These are phyloP conservation scores for Candida silvicultrix DNA, from an alignment of 805 yeast genomes.

Conservation along the genomic window DNA sequence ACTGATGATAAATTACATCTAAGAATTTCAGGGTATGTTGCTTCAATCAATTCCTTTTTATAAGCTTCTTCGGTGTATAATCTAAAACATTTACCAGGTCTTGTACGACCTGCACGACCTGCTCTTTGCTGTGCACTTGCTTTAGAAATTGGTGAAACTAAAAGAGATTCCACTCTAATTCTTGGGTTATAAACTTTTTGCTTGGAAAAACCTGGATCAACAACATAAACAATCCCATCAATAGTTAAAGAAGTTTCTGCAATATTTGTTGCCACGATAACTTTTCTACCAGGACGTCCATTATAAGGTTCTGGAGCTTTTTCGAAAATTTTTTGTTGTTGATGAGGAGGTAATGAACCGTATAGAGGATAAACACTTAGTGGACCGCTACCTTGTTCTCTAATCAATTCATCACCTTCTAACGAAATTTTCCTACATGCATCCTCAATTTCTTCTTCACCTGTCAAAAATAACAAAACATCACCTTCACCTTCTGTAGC, in stretches of 20 bases:
- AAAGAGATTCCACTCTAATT: slow-evolving; percentile 87
- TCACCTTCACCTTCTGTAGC: slow-evolving; percentile 96
- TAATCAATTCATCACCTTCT: slow-evolving; percentile 81
- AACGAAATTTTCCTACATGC: slow-evolving; percentile 84
- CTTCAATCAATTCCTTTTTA: slow-evolving; percentile 88
- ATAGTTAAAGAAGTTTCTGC: slow-evolving; percentile 98
- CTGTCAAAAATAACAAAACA: slow-evolving; percentile 78
- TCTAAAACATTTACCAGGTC: slow-evolving; percentile 97
- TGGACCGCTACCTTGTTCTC: slow-evolving; percentile 91
- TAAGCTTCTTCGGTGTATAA: slow-evolving; percentile 95
- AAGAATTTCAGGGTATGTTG: slow-evolving; percentile 92
- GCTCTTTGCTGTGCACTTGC: slow-evolving; percentile 98
- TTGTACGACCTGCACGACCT: slow-evolving; percentile 99
- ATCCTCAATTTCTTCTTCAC: slow-evolving; percentile 98
- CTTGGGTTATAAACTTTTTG: slow-evolving; percentile 96
- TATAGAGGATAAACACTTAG: slow-evolving; percentile 85
- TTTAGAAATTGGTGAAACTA: slow-evolving; percentile 94
- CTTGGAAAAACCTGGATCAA: slow-evolving; percentile 95
- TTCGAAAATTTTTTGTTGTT: slow-evolving; percentile 89
- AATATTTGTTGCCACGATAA: slow-evolving; percentile 87
- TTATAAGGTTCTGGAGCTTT: slow-evolving; percentile 73
- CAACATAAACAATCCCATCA: slow-evolving; percentile 95
- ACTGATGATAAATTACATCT: slow-evolving; percentile 88
- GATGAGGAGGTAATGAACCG: slow-evolving; percentile 94
- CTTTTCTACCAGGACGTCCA: slow-evolving; percentile 93